Percentiles rank a stretch among this genome's conserved stretches.
phyloP scores from a whole-genome alignment of 768 basidiomycete genomes.

The Boletus subcaerulescens region DNA sequence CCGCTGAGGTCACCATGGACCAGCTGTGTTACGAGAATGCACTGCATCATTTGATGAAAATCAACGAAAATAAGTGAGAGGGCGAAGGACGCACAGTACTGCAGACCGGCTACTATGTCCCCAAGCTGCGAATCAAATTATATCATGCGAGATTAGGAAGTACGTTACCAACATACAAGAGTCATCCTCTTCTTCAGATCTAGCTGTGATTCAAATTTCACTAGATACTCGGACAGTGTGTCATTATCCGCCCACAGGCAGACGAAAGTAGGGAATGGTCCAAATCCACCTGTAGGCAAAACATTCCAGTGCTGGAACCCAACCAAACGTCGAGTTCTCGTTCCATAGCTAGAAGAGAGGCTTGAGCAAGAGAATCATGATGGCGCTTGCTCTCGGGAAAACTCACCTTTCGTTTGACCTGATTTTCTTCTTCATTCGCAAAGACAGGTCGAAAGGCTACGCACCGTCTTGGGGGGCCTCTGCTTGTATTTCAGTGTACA shows the following conservation, averaged over 20 bases:
- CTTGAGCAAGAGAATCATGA: background rate
- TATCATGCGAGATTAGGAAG: background rate
- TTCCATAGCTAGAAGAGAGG: slow-evolving; percentile 12
- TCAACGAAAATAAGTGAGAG: background rate
- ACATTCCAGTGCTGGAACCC: slow-evolving; percentile 29
- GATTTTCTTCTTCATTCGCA: slow-evolving; percentile 10
- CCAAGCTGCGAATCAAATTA: slow-evolving; percentile 14
- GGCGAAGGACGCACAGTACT: slow-evolving; percentile 12
- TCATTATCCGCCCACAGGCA: slow-evolving; percentile 35
- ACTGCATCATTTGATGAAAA: slow-evolving; percentile 13
- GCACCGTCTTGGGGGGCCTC: slow-evolving; percentile 7
- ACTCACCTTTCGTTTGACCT: slow-evolving; percentile 5
- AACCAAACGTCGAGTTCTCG: slow-evolving; percentile 33
- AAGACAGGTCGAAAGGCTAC: slow-evolving; percentile 17
- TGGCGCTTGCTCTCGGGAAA: background rate
- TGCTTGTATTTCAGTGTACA: background rate
- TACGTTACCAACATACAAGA: slow-evolving; percentile 10
- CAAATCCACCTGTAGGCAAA: slow-evolving; percentile 31
- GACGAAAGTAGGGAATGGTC: slow-evolving; percentile 31
- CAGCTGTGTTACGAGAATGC: slow-evolving; percentile 17
- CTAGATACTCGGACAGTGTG: slow-evolving; percentile 29
- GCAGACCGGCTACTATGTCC: slow-evolving; percentile 24
- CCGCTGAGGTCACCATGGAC: slow-evolving; percentile 43
- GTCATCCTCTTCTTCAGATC: slow-evolving; percentile 14
- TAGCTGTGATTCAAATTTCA: slow-evolving; percentile 5